A percentile compares a stretch with the other conserved stretches of the same genome.
phyloP scores from a whole-genome alignment of 2,329 filamentous ascomycete genomes.

The Cladorrhinum sp. region DNA sequence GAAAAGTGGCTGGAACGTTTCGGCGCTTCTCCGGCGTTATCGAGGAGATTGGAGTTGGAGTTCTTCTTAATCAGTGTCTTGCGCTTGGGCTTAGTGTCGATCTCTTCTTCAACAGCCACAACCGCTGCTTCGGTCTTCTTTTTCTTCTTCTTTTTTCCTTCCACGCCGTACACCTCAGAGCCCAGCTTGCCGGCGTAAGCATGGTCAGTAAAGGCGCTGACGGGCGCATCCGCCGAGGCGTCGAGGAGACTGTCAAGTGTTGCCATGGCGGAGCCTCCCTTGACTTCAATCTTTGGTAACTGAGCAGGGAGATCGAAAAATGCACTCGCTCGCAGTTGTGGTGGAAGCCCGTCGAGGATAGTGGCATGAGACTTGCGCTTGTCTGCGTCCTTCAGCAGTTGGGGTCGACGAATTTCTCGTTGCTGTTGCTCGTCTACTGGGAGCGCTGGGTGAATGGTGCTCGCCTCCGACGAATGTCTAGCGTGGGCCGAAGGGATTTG shows the following conservation, averaged over 20 bases:
- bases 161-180: conserved; percentile 67
- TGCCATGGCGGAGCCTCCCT: conserved; percentile 78
- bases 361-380: conserved; percentile 40
- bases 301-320: conserved; percentile 72
- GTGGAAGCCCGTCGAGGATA: conserved; percentile 60
- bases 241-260: conserved; percentile 91
- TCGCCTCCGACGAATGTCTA: conserved; percentile 26
- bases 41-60: conserved; percentile 25
- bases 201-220: conserved; percentile 89
- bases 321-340: conserved; percentile 83
- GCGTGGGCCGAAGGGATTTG: conserved; percentile 18
- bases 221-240: conserved; percentile 82
- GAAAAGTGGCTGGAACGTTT: conserved; percentile 25
- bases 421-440: conserved; percentile 6
- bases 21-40: conserved; percentile 18
- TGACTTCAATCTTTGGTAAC: conserved; percentile 52
- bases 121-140: conserved; percentile 27
- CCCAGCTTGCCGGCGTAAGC: conserved; percentile 75
- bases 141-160: conserved; percentile 54
- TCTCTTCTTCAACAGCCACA: conserved; percentile 16
- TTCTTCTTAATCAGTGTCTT: conserved; percentile 26
- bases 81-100: conserved; percentile 8
- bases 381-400: conserved; percentile 31
- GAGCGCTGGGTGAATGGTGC: conserved; percentile 21
- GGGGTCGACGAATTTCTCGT: conserved; percentile 30